These are phyloP conservation scores for Leucosporidium creatinivorum DNA, from an alignment of 768 basidiomycete genomes.

Conservation along the genomic window DNA sequence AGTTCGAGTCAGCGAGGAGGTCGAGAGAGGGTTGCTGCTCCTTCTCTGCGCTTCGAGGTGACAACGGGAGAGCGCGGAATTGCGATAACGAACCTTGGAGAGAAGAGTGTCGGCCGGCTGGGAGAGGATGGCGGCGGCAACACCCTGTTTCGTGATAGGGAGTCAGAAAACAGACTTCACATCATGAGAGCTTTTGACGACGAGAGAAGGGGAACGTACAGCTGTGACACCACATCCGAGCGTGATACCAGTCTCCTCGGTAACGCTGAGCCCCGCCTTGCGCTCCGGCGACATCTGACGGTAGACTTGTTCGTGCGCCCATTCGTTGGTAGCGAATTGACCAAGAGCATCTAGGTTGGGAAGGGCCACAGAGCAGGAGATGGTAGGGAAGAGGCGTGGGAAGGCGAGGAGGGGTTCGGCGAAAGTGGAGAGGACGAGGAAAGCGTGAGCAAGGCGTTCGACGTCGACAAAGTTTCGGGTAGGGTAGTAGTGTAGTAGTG, in stretches of 20 bases:
- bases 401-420: no score
- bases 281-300: constrained; percentile 10
- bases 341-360: constrained; percentile 4
- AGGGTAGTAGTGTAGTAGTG: no score
- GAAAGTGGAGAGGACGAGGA: no score
- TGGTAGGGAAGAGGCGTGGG: no score
- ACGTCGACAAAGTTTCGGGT: no score
- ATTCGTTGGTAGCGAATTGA: constrained; percentile 36
- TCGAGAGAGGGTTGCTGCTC: no score
- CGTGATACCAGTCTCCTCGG: constrained; percentile 27
- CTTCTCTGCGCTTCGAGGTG: no score
- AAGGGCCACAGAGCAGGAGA: background rate
- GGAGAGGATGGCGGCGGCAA: constrained; percentile 36
- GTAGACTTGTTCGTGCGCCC: constrained; percentile 33
- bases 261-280: constrained; percentile 10
- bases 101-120: constrained; percentile 38
- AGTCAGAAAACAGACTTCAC: no score
- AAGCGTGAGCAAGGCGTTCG: no score
- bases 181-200: no score
- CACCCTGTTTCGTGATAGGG: constrained; percentile 15
- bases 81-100: constrained; percentile 17
- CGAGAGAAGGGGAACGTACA: constrained; percentile 4
- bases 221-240: constrained; percentile 37
- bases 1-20: background rate
- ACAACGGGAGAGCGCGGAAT: no score